Evolutionary conservation across 2,329 filamentous ascomycete genomes (phyloP), one percentile per base, ranked within the genome.

Genomic region (Trichoderma asperellum): DNA sequence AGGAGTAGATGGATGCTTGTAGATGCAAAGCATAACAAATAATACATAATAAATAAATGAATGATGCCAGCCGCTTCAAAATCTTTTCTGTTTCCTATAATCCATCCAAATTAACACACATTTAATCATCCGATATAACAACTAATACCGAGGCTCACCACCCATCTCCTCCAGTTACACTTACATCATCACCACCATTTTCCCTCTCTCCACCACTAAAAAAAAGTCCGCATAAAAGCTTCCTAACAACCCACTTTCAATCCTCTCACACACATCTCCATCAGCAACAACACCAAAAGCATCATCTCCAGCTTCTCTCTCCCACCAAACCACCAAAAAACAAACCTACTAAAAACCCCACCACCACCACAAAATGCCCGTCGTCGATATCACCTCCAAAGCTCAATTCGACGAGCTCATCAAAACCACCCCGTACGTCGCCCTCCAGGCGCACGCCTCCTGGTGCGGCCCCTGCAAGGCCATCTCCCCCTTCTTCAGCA

Each of bases 381-480:
- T 80, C 75, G 66, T 77, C 70, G 75, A 78, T 73, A 80, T 86
- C 76, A 78, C 75, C 69, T 77, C 80, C 60, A 79, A 79, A 72
- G 74, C 79, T 62, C 80, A 87, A 73, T 86, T 88, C 74, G 77
- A 85, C 71, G 73, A 78, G 47, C 84, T 88, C 71, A 75, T 87
- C 74, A 73, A 78, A 18, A 77, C 77, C 11, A 85, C 81, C 59
- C 83, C 81, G 58, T 86, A 84, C 78, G 85, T 88, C 72, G 82
- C 84, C 70, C 78, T 86, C 72, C 86, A 89, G 76, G 88, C 88
- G 79, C 85, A 81, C 79, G 87, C 87, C 70, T 80, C 84, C 74
- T 89, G 87, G 87, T 89, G 87, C 79, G 83, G 82, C 49, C 87
- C 87, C 34, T 89, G 87, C 85, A 87, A 86, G 78, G 80, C 81